A percentile compares a stretch with the other conserved stretches of the same genome.
phyloP scores from a whole-genome alignment of 2,329 filamentous ascomycete genomes.

The Microthyrium microscopicum region DNA sequence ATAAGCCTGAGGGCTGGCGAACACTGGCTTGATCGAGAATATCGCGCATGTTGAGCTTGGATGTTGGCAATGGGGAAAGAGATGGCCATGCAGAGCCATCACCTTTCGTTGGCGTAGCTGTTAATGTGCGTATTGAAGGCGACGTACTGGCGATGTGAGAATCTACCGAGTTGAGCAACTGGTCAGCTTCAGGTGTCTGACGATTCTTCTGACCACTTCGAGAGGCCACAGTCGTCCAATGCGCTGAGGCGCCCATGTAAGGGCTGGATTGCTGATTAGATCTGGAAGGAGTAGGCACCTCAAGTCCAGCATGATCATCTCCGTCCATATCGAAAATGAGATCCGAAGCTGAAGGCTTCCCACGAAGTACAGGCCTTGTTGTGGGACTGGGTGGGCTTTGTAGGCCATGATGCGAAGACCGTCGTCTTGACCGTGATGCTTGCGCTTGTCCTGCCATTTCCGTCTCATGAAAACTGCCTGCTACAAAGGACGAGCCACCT shows the following conservation, averaged over 20 bases:
- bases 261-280: too few species aligned
- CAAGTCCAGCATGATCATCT: slow-evolving; percentile 31
- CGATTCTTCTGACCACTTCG: too few species aligned
- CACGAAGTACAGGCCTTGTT: slow-evolving; percentile 49
- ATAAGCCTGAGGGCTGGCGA: slow-evolving; percentile 34
- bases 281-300: not conserved
- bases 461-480: slow-evolving; percentile 46
- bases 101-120: too few species aligned
- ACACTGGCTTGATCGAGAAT: slow-evolving; percentile 51
- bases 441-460: too few species aligned
- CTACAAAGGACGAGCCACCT: slow-evolving; percentile 41
- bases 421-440: slow-evolving; percentile 23
- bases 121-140: too few species aligned
- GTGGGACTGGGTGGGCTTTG: slow-evolving; percentile 40
- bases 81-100: slow-evolving; percentile 14
- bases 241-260: too few species aligned
- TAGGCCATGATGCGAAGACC: slow-evolving; percentile 25
- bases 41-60: slow-evolving; percentile 57
- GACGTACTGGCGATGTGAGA: too few species aligned
- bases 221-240: too few species aligned
- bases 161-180: too few species aligned
- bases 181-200: too few species aligned
- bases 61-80: slow-evolving; percentile 29
- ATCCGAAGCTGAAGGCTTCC: slow-evolving; percentile 53
- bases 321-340: slow-evolving; percentile 94